Percentiles rank a stretch among this genome's conserved stretches.
phyloP scores from a whole-genome alignment of 2,329 filamentous ascomycete species.

The Fusarium clavum region DNA sequence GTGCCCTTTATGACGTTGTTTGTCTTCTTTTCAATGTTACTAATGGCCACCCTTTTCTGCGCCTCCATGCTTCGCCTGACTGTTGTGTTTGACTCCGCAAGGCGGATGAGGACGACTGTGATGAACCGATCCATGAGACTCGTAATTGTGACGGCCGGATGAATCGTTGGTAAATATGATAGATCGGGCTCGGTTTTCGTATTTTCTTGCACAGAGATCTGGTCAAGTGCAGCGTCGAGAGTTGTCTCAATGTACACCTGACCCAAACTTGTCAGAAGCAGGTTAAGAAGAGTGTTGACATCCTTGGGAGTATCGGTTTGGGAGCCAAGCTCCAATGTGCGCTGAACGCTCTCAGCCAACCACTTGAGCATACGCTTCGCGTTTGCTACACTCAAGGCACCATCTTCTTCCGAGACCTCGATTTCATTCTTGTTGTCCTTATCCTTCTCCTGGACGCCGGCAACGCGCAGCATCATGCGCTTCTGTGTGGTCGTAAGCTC shows the following conservation, averaged over 20 bases:
- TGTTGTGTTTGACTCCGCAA: constrained; percentile 90
- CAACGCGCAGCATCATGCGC: constrained; percentile 88
- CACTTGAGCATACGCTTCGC: constrained; percentile 99
- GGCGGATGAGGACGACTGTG: constrained; percentile 86
- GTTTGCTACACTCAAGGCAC: constrained; percentile 81
- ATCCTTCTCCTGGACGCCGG: constrained; percentile 81
- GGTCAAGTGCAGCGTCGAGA: constrained; percentile 77
- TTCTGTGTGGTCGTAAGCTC: constrained; percentile 91
- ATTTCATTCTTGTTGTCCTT: constrained; percentile 84
- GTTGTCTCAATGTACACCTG: constrained; percentile 80
- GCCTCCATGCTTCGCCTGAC: constrained; percentile 92
- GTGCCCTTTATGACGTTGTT: constrained; percentile 68
- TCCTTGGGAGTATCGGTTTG: constrained; percentile 93
- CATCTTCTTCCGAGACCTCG: constrained; percentile 91
- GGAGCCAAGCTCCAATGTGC: constrained; percentile 89
- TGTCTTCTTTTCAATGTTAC: constrained; percentile 86
- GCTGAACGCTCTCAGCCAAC: constrained; percentile 93
- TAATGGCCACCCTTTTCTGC: constrained; percentile 77
- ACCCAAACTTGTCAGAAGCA: constrained; percentile 88
- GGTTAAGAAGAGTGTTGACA: constrained; percentile 83
- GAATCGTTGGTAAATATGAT: constrained; percentile 81
- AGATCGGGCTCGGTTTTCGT: constrained; percentile 89
- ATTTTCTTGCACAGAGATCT: constrained; percentile 80
- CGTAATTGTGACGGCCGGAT: constrained; percentile 86
- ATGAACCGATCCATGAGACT: constrained; percentile 95